A percentile compares a stretch with the other conserved stretches of the same genome.
These are phyloP conservation scores for Chaetoscypha palmicola DNA, from an alignment of 2,329 filamentous ascomycete genomes.

Conservation along the genomic window DNA sequence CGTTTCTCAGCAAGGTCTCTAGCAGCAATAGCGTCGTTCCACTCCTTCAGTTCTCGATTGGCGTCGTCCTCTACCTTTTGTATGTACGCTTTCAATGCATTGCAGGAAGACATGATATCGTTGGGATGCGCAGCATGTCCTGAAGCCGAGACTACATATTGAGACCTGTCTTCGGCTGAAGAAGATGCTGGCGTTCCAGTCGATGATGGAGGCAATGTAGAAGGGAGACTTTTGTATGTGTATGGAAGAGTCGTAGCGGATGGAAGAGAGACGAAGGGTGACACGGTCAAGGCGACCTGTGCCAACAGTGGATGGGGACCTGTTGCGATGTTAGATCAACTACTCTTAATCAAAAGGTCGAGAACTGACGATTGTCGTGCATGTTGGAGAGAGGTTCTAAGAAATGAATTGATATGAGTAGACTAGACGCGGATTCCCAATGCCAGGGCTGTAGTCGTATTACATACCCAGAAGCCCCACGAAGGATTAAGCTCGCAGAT, in stretches of 20 bases:
- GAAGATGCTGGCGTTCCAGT: constrained; percentile 42
- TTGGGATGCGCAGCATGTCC: constrained; percentile 81
- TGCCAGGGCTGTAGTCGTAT: not conserved
- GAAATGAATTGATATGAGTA: no score
- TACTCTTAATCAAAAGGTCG: not conserved
- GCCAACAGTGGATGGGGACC: constrained; percentile 80
- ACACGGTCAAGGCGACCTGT: constrained; percentile 88
- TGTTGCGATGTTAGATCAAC: constrained; percentile 30
- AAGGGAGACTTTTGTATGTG: constrained; percentile 86
- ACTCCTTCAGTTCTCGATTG: constrained; percentile 56
- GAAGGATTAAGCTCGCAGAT: not conserved
- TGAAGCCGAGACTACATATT: constrained; percentile 71
- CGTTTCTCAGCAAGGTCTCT: constrained; percentile 74
- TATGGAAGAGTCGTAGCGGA: constrained; percentile 88
- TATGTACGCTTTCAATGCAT: constrained; percentile 70
- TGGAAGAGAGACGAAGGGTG: constrained; percentile 86
- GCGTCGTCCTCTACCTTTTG: constrained; percentile 61
- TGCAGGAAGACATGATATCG: constrained; percentile 77
- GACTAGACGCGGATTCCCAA: no score
- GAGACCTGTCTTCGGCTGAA: constrained; percentile 42
- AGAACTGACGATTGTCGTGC: constrained; percentile 27
- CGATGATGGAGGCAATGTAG: constrained; percentile 70
- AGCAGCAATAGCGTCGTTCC: constrained; percentile 59
- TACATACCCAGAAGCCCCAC: not conserved
- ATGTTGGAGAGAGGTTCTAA: no score